These are phyloP conservation scores for Trichoderma breve DNA, from an alignment of 2,329 filamentous ascomycete genomes.

Conservation along the genomic window DNA sequence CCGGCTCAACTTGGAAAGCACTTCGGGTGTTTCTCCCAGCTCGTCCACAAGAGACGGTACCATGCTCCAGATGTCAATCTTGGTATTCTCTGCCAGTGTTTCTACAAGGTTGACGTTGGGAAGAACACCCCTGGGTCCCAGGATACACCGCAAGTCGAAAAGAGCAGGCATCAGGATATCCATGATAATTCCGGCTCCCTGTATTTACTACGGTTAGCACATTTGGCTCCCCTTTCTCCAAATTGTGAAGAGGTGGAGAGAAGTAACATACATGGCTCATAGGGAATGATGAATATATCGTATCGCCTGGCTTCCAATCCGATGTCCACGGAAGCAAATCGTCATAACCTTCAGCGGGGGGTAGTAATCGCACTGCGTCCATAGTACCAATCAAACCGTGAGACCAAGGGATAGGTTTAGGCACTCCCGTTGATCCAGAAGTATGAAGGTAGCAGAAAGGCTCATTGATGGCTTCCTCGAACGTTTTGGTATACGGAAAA, in stretches of 20 bases:
- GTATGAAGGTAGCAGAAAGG: constrained; percentile 42
- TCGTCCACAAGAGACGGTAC: constrained; percentile 38
- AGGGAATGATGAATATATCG: constrained; percentile 37
- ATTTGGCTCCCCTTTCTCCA: neutral
- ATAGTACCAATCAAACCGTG: constrained; percentile 35
- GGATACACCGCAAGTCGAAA: constrained; percentile 35
- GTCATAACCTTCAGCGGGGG: constrained; percentile 31
- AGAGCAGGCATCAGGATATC: constrained; percentile 39
- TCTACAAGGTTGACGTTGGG: constrained; percentile 38
- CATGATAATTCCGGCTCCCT: constrained; percentile 44
- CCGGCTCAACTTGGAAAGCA: constrained; percentile 31
- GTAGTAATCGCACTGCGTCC: constrained; percentile 38
- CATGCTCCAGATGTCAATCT: constrained; percentile 41
- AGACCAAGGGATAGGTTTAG: constrained; percentile 40
- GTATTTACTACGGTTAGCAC: neutral
- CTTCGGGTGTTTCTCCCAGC: constrained; percentile 31
- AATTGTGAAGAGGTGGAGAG: fast-evolving
- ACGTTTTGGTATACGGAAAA: constrained; percentile 35
- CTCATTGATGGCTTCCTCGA: constrained; percentile 34
- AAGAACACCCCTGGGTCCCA: constrained; percentile 36
- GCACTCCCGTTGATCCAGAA: constrained; percentile 43
- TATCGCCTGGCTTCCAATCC: constrained; percentile 31
- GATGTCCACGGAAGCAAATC: constrained; percentile 31
- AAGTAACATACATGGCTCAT: constrained; percentile 34
- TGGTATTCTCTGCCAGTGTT: constrained; percentile 32